Conservation (phyloP, 768 basidiomycete genomes). For the Russula dissimulans region DNA sequence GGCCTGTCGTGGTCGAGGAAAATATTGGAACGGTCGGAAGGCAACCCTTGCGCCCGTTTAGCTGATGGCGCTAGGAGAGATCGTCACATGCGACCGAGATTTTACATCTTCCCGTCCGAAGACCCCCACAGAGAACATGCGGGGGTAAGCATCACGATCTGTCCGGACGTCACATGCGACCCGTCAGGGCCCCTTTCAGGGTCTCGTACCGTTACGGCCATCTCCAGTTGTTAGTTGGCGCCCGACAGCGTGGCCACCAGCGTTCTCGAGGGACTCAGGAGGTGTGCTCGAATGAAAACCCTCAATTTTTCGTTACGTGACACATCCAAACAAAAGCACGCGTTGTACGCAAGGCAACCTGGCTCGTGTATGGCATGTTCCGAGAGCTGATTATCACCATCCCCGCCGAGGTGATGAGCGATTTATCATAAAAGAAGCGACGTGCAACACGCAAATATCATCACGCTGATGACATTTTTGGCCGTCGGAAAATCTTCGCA, state of each 20-base stretch:
- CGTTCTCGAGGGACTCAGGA: background rate
- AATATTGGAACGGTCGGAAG: background rate
- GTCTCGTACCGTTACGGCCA: background rate
- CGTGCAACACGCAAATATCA: background rate
- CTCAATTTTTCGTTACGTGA: conserved; percentile 14
- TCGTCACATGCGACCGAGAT: conserved; percentile 9
- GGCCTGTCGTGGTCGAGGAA: background rate
- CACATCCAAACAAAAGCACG: background rate
- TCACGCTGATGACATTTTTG: background rate
- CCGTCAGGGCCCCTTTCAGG: background rate
- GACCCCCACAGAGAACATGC: conserved; percentile 9
- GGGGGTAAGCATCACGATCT: conserved; percentile 10
- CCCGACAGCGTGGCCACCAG: conserved; percentile 1
- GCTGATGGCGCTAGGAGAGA: background rate
- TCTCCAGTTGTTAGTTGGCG: conserved; percentile 2
- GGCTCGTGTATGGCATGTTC: background rate
- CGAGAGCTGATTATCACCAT: background rate
- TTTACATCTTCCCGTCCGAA: conserved; percentile 3
- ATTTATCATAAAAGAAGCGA: background rate
- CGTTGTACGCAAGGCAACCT: conserved; percentile 4
- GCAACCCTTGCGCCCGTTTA: conserved; percentile 11
- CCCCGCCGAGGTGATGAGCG: background rate
- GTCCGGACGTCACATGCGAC: conserved; percentile 8
- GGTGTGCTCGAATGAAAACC: conserved; percentile 9
- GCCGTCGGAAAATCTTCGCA: conserved; percentile 6